Base-by-base conservation (phyloP, 1,139 yeast species). In the Suhomyces maxii region DNA sequence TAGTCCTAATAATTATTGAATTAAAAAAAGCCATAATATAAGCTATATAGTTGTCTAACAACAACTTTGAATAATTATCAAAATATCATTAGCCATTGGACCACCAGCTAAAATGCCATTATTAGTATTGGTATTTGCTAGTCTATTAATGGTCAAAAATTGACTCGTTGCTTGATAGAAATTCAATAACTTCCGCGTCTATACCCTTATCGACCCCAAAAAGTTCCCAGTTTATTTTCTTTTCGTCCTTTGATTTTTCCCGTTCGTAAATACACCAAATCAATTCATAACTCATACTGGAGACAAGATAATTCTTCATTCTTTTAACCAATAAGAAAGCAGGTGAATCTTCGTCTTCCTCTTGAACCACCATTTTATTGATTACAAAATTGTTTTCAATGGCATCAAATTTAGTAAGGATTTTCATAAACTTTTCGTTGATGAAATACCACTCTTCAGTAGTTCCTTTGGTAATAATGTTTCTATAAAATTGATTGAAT, bases 221-320 rank as follows among this genome's bases (percentile, higher is more conserved):
- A 9, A 52, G 41, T 11, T 55, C 57, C 76, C 76, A 72, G 37
- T 60, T 54, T 33, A 65, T 52, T 30, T 41, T 12, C 38, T 30
- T 28, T 25, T 47, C 44, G 11, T 45, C 40, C 26, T 48, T 47
- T 2, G 18, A 11, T 37, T 48, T 51, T 42, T 62, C 64, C 46
- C 60, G 51, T 45, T 65, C 63, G 55, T 69, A 71, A 35, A 73
- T 67, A 37, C 65, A 60, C 76, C 76, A 73, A 26, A 72, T 69
- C 59, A 75, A 55, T 53, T 75, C 80, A 52, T 70, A 71, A 37
- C 61, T 59, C 45, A 75, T 64, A 45, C 75, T 68, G 18, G 76
- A 67, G 11, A 67, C 71, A 47, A 73, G 66, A 55, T 71, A 68
- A 48, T 65, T 68, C 45, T 67, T 65, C 70, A 73, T 71, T 44